Evolutionary conservation across 345 rosid genomes (phyloP).

Genomic region (Garcia nutans): DNA sequence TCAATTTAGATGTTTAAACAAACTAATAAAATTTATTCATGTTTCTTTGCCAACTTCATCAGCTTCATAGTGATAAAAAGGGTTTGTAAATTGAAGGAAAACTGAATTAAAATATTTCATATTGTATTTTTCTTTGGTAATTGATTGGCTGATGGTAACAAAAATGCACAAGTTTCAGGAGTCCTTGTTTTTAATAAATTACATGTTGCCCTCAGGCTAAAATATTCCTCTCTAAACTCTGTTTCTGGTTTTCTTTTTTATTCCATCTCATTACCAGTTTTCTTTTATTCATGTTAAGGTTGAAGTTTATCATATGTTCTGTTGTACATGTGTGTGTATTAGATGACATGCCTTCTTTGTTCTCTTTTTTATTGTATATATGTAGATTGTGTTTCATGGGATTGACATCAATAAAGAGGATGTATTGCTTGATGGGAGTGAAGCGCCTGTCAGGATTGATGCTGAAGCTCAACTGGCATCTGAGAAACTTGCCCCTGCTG

Average conservation of each 20-base stretch:
- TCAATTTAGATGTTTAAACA: too few relatives aligned
- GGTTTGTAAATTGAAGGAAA: neutral
- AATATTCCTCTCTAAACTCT: neutral
- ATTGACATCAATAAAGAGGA: constrained; percentile 72
- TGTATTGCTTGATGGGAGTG: constrained; percentile 92
- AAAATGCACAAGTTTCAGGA: neutral
- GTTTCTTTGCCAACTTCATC: neutral
- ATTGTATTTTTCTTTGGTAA: neutral
- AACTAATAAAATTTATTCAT: neutral
- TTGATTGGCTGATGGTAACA: neutral
- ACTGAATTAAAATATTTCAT: neutral
- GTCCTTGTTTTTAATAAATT: neutral
- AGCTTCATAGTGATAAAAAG: neutral
- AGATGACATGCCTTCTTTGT: neutral
- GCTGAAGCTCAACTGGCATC: constrained; percentile 74
- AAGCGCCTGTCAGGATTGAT: constrained; percentile 83
- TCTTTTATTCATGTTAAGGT: neutral
- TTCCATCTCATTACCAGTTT: neutral
- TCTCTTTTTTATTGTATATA: neutral
- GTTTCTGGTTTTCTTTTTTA: neutral
- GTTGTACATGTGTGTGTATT: neutral
- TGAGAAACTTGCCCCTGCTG: constrained; percentile 72
- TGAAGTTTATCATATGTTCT: neutral
- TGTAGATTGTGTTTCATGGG: constrained; percentile 83
- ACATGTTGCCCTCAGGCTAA: neutral